A percentile compares a stretch with the other conserved stretches of the same genome.
Evolutionary conservation across 257 asterid species (phyloP).

Genomic region (Solanum clarkiae): DNA sequence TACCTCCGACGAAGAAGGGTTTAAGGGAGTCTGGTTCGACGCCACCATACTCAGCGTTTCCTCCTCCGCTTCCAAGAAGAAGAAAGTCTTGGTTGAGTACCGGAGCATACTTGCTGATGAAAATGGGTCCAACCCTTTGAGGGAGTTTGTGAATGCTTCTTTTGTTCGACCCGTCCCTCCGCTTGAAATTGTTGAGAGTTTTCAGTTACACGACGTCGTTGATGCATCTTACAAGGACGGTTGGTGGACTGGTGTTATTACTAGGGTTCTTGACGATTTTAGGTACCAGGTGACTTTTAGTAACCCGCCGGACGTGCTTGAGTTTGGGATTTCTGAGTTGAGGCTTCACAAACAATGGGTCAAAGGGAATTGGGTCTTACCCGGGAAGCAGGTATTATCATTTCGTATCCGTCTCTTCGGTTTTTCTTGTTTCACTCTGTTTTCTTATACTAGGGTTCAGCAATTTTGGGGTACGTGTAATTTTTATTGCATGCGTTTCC

Average conservation of each 20-base stretch:
- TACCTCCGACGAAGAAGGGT: constrained; percentile 38
- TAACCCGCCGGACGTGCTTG: constrained; percentile 46
- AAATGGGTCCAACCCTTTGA: constrained; percentile 16
- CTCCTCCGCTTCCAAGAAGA: not conserved
- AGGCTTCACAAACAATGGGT: constrained; percentile 65
- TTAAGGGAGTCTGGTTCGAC: constrained; percentile 25
- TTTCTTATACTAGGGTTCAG: not conserved
- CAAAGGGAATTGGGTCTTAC: constrained; percentile 42
- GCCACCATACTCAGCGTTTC: constrained; percentile 23
- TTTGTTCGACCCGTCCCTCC: constrained; percentile 48
- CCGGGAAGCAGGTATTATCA: constrained; percentile 34
- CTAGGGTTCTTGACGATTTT: constrained; percentile 6
- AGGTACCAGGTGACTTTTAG: constrained; percentile 31
- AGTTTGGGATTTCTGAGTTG: constrained; percentile 32
- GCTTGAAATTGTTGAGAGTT: not conserved
- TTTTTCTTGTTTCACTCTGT: not conserved
- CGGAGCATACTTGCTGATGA: constrained; percentile 24
- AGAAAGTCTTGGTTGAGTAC: constrained; percentile 34
- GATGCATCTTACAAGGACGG: constrained; percentile 55
- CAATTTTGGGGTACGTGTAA: not conserved
- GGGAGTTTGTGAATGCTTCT: constrained; percentile 19
- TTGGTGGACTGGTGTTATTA: constrained; percentile 60
- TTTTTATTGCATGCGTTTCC: not conserved
- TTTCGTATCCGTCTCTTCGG: not conserved
- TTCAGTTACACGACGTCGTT: constrained; percentile 34